Evolutionary conservation across 2,329 filamentous ascomycete species (phyloP).

Genomic region (Pestalotiopsis sp.): DNA sequence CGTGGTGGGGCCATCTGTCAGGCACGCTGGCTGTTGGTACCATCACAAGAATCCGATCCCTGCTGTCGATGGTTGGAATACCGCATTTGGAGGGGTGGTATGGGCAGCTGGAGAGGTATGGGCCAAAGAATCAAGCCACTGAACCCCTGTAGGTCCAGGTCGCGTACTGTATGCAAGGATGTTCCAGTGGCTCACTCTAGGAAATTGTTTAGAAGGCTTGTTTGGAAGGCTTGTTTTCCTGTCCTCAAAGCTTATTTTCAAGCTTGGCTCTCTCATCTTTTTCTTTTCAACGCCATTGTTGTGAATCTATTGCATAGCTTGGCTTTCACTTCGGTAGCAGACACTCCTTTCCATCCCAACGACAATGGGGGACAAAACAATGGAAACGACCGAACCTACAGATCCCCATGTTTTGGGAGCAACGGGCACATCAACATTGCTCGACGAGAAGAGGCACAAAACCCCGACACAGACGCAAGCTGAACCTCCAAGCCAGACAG

Average conservation of each 20-base stretch:
- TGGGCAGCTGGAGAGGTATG: neutral
- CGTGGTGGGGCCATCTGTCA: too few relatives aligned
- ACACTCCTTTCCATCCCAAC: neutral
- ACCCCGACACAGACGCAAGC: neutral
- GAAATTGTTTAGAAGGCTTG: neutral
- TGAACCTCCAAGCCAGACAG: neutral
- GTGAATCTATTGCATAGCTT: neutral
- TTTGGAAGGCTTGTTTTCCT: neutral
- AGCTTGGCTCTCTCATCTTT: neutral
- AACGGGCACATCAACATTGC: neutral
- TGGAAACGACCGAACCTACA: neutral
- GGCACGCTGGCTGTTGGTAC: too few relatives aligned
- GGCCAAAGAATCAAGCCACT: too few relatives aligned
- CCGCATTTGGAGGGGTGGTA: neutral
- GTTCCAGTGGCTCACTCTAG: neutral
- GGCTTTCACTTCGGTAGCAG: neutral
- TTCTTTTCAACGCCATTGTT: neutral
- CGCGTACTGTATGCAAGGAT: neutral
- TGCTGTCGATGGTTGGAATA: neutral
- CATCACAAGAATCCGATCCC: neutral
- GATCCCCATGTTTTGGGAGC: neutral
- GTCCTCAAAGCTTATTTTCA: neutral
- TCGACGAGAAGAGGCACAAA: neutral
- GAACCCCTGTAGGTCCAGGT: neutral
- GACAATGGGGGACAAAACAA: neutral